phyloP scores from a whole-genome alignment of 148 eudicot species.

The Polygonum maritimum region DNA sequence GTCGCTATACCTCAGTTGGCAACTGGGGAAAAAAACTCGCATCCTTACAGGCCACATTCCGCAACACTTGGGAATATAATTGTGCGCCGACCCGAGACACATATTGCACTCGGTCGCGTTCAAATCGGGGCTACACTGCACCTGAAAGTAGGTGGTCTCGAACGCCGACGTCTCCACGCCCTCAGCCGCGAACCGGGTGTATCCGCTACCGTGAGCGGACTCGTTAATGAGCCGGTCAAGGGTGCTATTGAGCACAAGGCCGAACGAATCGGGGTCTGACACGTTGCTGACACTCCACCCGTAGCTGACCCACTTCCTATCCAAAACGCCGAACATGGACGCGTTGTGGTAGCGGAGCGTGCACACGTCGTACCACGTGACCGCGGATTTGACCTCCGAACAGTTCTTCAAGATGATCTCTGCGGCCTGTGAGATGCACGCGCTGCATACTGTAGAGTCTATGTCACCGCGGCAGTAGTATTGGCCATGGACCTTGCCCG shows the following conservation, averaged over 20 bases:
- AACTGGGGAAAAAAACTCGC: not conserved
- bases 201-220: not conserved
- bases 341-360: not conserved
- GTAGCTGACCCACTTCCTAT: not conserved
- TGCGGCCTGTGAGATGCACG: not conserved
- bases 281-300: not conserved
- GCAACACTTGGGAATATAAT: not conserved
- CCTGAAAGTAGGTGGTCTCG: not conserved
- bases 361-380: not conserved
- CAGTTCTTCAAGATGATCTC: not conserved
- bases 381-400: not conserved
- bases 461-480: conserved; percentile 4
- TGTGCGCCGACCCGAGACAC: not conserved
- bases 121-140: conserved; percentile 1
- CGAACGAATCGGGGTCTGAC: not conserved
- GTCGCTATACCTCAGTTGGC: not conserved
- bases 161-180: not conserved
- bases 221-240: not conserved
- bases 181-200: not conserved
- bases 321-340: not conserved
- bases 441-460: not conserved
- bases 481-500: not conserved
- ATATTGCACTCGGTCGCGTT: not conserved
- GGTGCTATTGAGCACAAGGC: not conserved
- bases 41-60: not conserved